Evolutionary conservation across 2,329 filamentous ascomycete species (phyloP), one percentile per base, ranked within the genome.

Genomic region (Stachybotrys echinatus): DNA sequence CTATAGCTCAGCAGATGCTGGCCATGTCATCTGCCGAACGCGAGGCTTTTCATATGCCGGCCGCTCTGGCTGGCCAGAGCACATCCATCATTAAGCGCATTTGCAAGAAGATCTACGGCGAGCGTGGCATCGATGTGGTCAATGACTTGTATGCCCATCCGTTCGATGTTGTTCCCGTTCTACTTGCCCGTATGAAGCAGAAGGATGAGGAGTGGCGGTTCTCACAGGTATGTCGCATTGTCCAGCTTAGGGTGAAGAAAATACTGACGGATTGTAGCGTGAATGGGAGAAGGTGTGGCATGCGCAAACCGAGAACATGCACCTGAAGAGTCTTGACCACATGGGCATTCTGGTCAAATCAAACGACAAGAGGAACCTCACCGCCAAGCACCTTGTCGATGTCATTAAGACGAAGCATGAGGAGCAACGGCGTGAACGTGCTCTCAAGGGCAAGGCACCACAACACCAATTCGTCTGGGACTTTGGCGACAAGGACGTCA

Each of bases 271-370:
- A 53, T n/a, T 48, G 34, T 52, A 89, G 76, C 89, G 94, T 27
- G 95, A 99, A 65, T 99, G 94, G 94, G 92, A 97, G 68, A 96
- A 96, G 70, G 91, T 99, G 7, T 99, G 94, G 94, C 90, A 94
- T 55, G 86, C 90, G 46, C 94, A 97, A 72, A 97, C 92, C 21
- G 88, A 95, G 64, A 86, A 88, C 61, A 92, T 95, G 74, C 95
- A 96, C 70, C 89, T 95, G 72, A 95, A 91, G 74, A 96, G 91
- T 66, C 82, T 99, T 48, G 94, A 99, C 63, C 94, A 99, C 63
- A 95, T 97, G 80, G 91, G 91, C 19, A 91, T 95, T 52, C 85
- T 90, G 48, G 88, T 90, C 61, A 95, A 94, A 72, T 83, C 85
- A 55, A 85, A 81, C 37, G 94, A 99, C 70, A 97, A 97, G 80